Evolutionary conservation across 1,284 basidiomycete genomes (phyloP), one percentile per base, ranked within the genome.

Genomic region (Tilletia setariae): DNA sequence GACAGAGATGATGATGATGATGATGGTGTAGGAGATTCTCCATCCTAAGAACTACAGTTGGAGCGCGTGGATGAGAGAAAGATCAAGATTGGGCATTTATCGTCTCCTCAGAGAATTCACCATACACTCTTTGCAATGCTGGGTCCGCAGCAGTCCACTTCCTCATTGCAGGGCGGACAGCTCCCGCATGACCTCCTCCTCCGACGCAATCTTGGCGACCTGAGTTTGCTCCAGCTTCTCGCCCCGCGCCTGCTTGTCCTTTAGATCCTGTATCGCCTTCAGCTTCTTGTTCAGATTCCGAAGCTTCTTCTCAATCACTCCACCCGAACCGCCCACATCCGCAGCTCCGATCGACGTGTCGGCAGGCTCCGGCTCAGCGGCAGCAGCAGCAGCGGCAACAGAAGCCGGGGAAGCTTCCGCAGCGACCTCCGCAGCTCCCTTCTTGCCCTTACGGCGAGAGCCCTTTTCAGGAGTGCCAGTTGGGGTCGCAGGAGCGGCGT

Each of bases 241-340:
- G 1, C 94, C 94, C 61, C 90, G 88, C 77, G 88, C 89, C 30
- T 88, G 87, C 84, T 93, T 92, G 77, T 92, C 90, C 85, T 96
- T 96, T 67, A 97, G 87, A 79, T 97, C 94, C 43, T 95, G 92
- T 75, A 96, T 96, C 15, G 93, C 94, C 83, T 95, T 73, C 68
- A 92, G 91, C 89, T 96, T 95, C 87, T 97, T 97, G 80, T 88
- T 93, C 81, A 97, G 79, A 83, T 95, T 96, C 74, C 94, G 86
- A 81, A 83, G 73, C 75, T 83, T 84, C 74, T 85, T 85, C 64
- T 85, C 84, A 23, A 73, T 40, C 9, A 72, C 74, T 1, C 73
- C 74, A 11, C 74, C 77, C n/a, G 63, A 68, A 3, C 76, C 76
- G 2, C 73, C 74, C 11, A 79, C 77, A 62, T 80, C 78, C 1